These are phyloP conservation scores for Schoenoplectus tabernaemontani DNA, from an alignment of 202 grass and related monocot genomes.

Conservation along the genomic window DNA sequence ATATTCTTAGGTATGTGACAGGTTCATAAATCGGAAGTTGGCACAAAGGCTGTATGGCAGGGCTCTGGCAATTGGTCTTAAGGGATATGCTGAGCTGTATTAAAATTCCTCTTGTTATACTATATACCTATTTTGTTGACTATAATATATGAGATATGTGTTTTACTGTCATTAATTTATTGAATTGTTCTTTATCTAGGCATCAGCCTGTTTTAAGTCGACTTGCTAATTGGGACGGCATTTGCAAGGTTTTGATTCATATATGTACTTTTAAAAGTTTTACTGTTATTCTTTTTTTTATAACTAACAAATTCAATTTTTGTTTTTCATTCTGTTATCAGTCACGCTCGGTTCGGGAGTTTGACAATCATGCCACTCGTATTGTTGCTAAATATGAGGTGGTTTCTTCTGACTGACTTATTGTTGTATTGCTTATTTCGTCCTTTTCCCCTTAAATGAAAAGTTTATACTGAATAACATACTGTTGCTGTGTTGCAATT, in stretches of 20 bases:
- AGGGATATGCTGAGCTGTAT: slow-evolving; percentile 94
- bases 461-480: neutral
- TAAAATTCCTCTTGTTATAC: slow-evolving; percentile 22
- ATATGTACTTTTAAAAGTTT: neutral
- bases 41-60: slow-evolving; percentile 76
- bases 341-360: slow-evolving; percentile 82
- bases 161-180: slow-evolving; percentile 7
- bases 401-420: slow-evolving; percentile 12
- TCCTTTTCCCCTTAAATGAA: neutral
- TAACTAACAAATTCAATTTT: slow-evolving; percentile 7
- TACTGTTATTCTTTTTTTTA: neutral
- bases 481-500: neutral
- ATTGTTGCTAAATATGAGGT: slow-evolving; percentile 84
- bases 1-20: slow-evolving; percentile 71
- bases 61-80: slow-evolving; percentile 85
- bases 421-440: neutral
- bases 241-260: slow-evolving; percentile 55
- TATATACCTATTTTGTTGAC: slow-evolving; percentile 11
- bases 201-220: slow-evolving; percentile 68
- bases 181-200: slow-evolving; percentile 32
- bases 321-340: slow-evolving; percentile 32
- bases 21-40: slow-evolving; percentile 84
- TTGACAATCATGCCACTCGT: slow-evolving; percentile 86
- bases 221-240: slow-evolving; percentile 91
- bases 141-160: neutral